Evolutionary conservation across 2,329 filamentous ascomycete species (phyloP).

Genomic region (Alternaria sp.): DNA sequence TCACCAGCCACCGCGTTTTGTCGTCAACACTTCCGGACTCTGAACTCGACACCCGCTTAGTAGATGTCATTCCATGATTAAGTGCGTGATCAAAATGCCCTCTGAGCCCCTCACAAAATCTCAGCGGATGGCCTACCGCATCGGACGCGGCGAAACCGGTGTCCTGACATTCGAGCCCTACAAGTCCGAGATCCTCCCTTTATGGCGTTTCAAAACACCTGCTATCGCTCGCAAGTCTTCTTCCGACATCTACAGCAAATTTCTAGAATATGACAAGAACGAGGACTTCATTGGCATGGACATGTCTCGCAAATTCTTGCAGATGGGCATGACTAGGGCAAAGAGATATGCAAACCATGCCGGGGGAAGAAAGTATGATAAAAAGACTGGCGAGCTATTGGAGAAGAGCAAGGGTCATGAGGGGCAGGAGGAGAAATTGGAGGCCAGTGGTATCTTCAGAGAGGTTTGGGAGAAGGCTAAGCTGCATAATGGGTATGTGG

Average conservation of each 20-base stretch:
- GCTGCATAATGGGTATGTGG: constrained; percentile 55
- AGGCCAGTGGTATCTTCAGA: constrained; percentile 60
- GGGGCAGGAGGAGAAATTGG: constrained; percentile 60
- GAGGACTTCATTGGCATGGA: constrained; percentile 71
- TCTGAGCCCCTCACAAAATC: constrained; percentile 31
- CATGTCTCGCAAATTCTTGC: constrained; percentile 70
- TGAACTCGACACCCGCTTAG: not conserved
- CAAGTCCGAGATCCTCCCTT: constrained; percentile 66
- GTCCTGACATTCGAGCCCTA: constrained; percentile 71
- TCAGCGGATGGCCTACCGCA: constrained; percentile 62
- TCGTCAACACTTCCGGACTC: not conserved
- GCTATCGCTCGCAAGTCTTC: constrained; percentile 62
- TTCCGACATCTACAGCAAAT: constrained; percentile 58
- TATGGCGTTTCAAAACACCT: constrained; percentile 67
- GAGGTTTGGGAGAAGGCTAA: constrained; percentile 59
- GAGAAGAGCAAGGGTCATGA: constrained; percentile 56
- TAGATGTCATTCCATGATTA: not conserved
- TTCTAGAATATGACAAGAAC: constrained; percentile 60
- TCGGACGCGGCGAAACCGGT: constrained; percentile 67
- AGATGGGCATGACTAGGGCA: constrained; percentile 71
- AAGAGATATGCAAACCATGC: constrained; percentile 66
- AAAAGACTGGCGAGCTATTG: constrained; percentile 51
- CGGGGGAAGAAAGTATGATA: constrained; percentile 65
- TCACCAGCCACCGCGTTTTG: not conserved
- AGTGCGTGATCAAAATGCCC: constrained; percentile 13